Conservation (phyloP, 2,329 filamentous ascomycete genomes). For the Claviceps sp. region DNA sequence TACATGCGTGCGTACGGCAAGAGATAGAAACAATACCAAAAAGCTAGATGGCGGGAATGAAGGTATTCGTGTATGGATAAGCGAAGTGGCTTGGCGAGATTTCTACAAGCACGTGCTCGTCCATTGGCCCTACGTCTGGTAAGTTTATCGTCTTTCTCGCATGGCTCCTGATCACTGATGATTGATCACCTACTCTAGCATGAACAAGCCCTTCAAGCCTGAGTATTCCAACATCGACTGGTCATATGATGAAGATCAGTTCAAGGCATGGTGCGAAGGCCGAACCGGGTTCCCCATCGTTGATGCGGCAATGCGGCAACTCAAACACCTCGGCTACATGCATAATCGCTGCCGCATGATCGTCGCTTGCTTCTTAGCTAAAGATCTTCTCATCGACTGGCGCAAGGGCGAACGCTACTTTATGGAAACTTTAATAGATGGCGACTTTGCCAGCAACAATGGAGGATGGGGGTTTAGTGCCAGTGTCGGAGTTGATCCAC, state of each 20-base stretch:
- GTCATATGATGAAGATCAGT: constrained; percentile 60
- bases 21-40: constrained; percentile 47
- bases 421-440: constrained; percentile 69
- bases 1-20: constrained; percentile 51
- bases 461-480: constrained; percentile 45
- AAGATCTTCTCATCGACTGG: constrained; percentile 75
- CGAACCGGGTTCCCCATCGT: constrained; percentile 71
- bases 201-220: constrained; percentile 58
- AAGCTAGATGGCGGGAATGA: constrained; percentile 52
- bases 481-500: constrained; percentile 64
- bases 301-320: constrained; percentile 75
- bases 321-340: constrained; percentile 58
- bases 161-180: neutral
- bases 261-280: constrained; percentile 62
- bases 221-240: constrained; percentile 73
- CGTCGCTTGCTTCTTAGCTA: constrained; percentile 65
- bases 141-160: constrained; percentile 14
- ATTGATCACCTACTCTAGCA: constrained; percentile 15
- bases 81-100: constrained; percentile 74
- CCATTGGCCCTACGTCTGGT: constrained; percentile 74
- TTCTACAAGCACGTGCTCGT: constrained; percentile 81
- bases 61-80: constrained; percentile 63
- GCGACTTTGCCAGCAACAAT: constrained; percentile 70
- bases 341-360: constrained; percentile 81
- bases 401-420: constrained; percentile 69